A percentile compares a stretch with the other conserved stretches of the same genome.
phyloP scores from a whole-genome alignment of 2,329 filamentous ascomycete genomes.

The Canariomyces notabilis region DNA sequence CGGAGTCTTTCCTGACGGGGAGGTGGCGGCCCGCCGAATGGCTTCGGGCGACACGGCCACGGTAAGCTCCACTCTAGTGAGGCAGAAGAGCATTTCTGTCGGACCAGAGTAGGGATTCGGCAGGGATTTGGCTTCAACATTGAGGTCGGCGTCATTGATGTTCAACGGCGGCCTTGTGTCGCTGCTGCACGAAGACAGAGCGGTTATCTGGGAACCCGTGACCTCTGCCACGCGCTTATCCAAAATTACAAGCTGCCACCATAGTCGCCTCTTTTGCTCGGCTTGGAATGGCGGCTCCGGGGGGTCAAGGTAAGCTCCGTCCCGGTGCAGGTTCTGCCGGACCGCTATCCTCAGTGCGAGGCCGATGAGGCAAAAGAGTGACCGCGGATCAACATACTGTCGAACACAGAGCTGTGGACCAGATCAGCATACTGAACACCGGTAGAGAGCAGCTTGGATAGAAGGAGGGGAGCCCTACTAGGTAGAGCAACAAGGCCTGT shows the following conservation, averaged over 20 bases:
- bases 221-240: conserved; percentile 66
- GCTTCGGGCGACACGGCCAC: conserved; percentile 48
- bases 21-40: conserved; percentile 21
- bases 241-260: conserved; percentile 67
- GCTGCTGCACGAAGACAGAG: conserved; percentile 44
- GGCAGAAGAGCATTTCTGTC: conserved; percentile 57
- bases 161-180: conserved; percentile 56
- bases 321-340: conserved; percentile 63
- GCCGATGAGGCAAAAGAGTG: conserved; percentile 57
- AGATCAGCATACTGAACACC: conserved; percentile 3
- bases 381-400: conserved; percentile 55
- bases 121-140: conserved; percentile 51
- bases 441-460: too few relatives aligned
- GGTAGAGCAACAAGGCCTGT: conserved; percentile 63
- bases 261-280: conserved; percentile 65
- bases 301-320: conserved; percentile 45
- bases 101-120: conserved; percentile 45
- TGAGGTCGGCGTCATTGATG: conserved; percentile 57
- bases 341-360: conserved; percentile 63
- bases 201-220: conserved; percentile 53
- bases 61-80: conserved; percentile 53
- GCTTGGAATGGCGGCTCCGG: conserved; percentile 53
- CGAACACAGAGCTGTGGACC: conserved; percentile 47
- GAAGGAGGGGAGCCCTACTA: conserved; percentile 44
- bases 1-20: conserved; percentile 25